Percentiles rank a stretch among this genome's conserved stretches.
Conservation (phyloP, 2,329 filamentous ascomycete species). For the Bertia moriformis region DNA sequence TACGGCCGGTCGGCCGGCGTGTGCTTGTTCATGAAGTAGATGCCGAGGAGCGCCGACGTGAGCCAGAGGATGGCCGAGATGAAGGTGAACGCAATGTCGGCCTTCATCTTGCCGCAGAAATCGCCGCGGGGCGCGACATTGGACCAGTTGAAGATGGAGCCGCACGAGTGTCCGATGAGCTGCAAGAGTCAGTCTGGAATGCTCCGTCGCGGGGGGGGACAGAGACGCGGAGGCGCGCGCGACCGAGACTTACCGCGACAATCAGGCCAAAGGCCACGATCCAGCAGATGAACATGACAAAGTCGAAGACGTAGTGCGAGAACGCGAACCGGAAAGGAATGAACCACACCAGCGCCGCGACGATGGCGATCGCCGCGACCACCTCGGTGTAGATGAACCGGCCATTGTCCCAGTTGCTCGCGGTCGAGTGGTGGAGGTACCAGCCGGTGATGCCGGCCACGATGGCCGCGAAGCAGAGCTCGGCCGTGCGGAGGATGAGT, state of each 20-base stretch:
- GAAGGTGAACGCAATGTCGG: slow-evolving; percentile 58
- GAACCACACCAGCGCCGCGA: neutral
- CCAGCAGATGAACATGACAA: slow-evolving; percentile 56
- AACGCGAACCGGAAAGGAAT: neutral
- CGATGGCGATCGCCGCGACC: neutral
- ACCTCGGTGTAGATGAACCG: neutral
- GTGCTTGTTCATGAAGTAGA: slow-evolving; percentile 34
- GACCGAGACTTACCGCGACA: slow-evolving; percentile 34
- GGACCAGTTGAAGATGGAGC: slow-evolving; percentile 43
- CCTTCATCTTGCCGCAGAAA: slow-evolving; percentile 55
- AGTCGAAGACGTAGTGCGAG: slow-evolving; percentile 36
- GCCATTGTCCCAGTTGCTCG: neutral
- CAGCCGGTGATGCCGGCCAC: neutral
- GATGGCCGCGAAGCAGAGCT: neutral
- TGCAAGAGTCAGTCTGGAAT: slow-evolving; percentile 8
- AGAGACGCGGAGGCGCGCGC: neutral
- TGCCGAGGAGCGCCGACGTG: slow-evolving; percentile 40
- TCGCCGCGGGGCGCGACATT: slow-evolving; percentile 31
- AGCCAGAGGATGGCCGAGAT: slow-evolving; percentile 60
- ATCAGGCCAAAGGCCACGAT: slow-evolving; percentile 56
- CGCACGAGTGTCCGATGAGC: slow-evolving; percentile 32
- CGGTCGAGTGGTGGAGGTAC: neutral
- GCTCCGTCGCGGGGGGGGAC: slow-evolving; percentile 3
- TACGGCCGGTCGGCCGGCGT: slow-evolving; percentile 13
- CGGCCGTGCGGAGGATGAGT: neutral